Base-by-base conservation (phyloP, 202 grass and related monocot species). In the Elaeis oleifera region DNA sequence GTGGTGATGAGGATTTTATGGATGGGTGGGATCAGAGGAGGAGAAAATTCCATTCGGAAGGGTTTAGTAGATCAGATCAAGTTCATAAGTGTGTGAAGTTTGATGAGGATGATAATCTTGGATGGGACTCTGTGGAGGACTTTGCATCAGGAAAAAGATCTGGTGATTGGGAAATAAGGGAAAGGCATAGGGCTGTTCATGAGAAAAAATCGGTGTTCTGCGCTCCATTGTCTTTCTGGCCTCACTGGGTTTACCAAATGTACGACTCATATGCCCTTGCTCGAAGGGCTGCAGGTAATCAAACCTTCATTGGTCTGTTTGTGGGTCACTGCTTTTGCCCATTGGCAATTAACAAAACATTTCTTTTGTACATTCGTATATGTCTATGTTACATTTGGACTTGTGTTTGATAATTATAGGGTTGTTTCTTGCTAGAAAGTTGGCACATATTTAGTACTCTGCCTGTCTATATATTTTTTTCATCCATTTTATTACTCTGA, bases 231-330 rank as follows among this genome's bases (percentile, higher is more conserved):
- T 76, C 94, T 23, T 97, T 86, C 81, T 90, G 88, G 88, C 94
- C 88, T 77, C 77, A 13, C 54, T 97, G 94, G 94, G 72, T 64
- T 71, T 97, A 92, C 82, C 70, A 97, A 76, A 92, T 97, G 88
- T 89, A 89, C 16, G 94, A 92, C 49, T 81, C 94, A 15, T 92
- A 86, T 79, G 61, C 77, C 59, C 94, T 97, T 68, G 94, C 88
- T 73, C 80, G 54, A 64, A 83, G 69, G 28, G 94, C 69, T 68
- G 88, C 88, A 77, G 88, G 94, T 97, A 91, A 24, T 76, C 9
- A 36, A 36, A 36, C 6, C 6, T 1, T 9, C 5, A 6, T 36
- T 8, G 32, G 7, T 9, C 32, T 36, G 1, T 36, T 36, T 36
- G 32, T 9, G 6, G 32, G 32, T 36, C 8, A 36, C 32, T 36